These are phyloP conservation scores for Aspergillus quadricinctus DNA, from an alignment of 2,329 filamentous ascomycete genomes.

Conservation along the genomic window DNA sequence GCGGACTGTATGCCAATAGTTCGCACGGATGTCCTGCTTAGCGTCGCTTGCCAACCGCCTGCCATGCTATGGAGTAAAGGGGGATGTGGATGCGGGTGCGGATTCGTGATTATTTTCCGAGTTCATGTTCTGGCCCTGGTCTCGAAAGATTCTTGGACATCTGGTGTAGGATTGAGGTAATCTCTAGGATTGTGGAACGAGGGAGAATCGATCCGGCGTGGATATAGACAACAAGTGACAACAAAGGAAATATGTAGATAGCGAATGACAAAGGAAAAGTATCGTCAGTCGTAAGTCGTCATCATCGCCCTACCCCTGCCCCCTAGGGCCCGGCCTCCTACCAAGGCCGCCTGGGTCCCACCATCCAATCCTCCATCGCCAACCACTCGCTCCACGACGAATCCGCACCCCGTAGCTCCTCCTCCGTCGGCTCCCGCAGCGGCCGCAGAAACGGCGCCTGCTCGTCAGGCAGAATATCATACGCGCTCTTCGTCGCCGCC, in stretches of 20 bases:
- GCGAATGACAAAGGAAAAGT: slow-evolving; percentile 2
- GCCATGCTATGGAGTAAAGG: too few relatives aligned
- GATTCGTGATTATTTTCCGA: background rate
- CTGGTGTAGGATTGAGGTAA: too few relatives aligned
- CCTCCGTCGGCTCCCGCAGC: slow-evolving; percentile 66
- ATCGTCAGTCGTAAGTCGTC: slow-evolving; percentile 19
- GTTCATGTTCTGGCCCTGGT: too few relatives aligned
- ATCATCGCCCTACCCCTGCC: background rate
- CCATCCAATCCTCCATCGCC: slow-evolving; percentile 97
- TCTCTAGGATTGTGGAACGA: too few relatives aligned
- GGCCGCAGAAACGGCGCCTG: slow-evolving; percentile 81
- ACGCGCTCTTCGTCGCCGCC: slow-evolving; percentile 81
- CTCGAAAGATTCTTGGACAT: too few relatives aligned
- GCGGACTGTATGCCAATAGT: background rate
- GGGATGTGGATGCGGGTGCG: too few relatives aligned
- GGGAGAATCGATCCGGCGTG: too few relatives aligned
- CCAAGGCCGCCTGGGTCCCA: slow-evolving; percentile 61
- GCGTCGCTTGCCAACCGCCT: background rate
- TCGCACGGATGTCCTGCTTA: background rate
- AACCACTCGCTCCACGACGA: slow-evolving; percentile 89
- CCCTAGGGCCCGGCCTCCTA: slow-evolving; percentile 4
- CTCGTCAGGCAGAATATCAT: slow-evolving; percentile 81
- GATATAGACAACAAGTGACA: background rate
- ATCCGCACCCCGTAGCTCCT: slow-evolving; percentile 78
- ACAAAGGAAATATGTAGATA: background rate